Evolutionary conservation across 2,329 filamentous ascomycete genomes (phyloP).

Genomic region (Endoconidiophora polonica): DNA sequence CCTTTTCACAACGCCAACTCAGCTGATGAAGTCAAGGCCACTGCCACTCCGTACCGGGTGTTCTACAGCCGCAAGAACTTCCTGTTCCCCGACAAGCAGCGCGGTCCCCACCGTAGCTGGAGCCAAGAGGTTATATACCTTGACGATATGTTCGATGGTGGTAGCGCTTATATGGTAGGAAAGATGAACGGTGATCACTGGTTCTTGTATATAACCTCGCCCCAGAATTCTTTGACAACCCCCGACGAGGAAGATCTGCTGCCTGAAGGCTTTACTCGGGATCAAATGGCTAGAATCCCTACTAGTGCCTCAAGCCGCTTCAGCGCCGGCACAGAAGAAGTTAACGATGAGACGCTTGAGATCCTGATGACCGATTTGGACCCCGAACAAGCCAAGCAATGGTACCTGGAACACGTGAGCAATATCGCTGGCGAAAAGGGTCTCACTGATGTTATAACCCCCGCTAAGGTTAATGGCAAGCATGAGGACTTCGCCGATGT

Average conservation of each 20-base stretch:
- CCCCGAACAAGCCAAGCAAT: slow-evolving; percentile 51
- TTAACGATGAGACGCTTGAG: slow-evolving; percentile 60
- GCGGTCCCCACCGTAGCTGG: slow-evolving; percentile 92
- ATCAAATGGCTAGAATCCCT: slow-evolving; percentile 34
- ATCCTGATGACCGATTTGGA: slow-evolving; percentile 59
- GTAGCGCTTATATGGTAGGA: slow-evolving; percentile 97
- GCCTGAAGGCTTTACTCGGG: slow-evolving; percentile 21
- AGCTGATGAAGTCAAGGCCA: slow-evolving; percentile 49
- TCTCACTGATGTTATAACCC: slow-evolving; percentile 33
- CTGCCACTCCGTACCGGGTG: slow-evolving; percentile 81
- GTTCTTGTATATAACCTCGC: slow-evolving; percentile 94
- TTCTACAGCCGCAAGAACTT: slow-evolving; percentile 99
- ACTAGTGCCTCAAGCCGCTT: slow-evolving; percentile 27
- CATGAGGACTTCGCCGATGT: slow-evolving; percentile 56
- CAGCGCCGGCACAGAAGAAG: slow-evolving; percentile 26
- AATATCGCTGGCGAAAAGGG: slow-evolving; percentile 72
- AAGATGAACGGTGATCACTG: slow-evolving; percentile 99
- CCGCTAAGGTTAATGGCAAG: slow-evolving; percentile 17
- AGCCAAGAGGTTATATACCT: slow-evolving; percentile 85
- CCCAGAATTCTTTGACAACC: slow-evolving; percentile 62
- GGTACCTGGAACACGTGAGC: slow-evolving; percentile 59
- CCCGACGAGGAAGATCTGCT: slow-evolving; percentile 31
- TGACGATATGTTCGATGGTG: slow-evolving; percentile 78
- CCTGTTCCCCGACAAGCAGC: slow-evolving; percentile 85
- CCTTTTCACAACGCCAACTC: slow-evolving; percentile 56